Evolutionary conservation across 148 eudicot species (phyloP).

Genomic region (Hydrangea macrophylla): DNA sequence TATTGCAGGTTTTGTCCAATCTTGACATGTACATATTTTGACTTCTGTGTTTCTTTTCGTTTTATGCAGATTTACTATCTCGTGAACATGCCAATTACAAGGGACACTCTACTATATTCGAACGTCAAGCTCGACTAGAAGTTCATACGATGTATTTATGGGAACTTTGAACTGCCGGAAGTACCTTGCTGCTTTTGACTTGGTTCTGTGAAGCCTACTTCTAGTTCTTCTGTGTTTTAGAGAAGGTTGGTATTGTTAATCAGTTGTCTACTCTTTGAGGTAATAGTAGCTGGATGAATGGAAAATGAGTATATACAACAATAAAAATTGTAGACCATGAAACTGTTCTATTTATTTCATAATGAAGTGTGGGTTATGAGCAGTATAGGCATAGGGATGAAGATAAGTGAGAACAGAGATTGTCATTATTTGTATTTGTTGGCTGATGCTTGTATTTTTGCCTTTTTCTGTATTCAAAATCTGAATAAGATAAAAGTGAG

Average conservation of each 20-base stretch:
- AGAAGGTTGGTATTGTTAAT: neutral
- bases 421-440: neutral
- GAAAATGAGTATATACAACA: neutral
- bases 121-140: constrained; percentile 77
- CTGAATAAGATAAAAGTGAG: neutral
- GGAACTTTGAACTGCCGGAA: neutral
- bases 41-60: neutral
- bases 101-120: constrained; percentile 78
- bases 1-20: neutral
- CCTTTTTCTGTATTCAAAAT: neutral
- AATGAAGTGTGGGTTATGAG: neutral
- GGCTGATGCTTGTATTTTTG: neutral
- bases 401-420: neutral
- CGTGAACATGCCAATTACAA: constrained; percentile 66
- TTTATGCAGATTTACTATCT: constrained; percentile 54
- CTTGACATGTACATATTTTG: neutral
- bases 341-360: neutral
- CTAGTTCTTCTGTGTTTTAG: neutral
- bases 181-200: neutral
- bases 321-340: neutral
- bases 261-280: neutral
- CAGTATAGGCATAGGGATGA: neutral
- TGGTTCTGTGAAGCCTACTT: neutral
- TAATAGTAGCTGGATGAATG: neutral
- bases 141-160: neutral